Percentiles rank a stretch among this genome's conserved stretches.
phyloP scores from a whole-genome alignment of 192 early-diverging fungal genomes.

The Coemansia sp. region DNA sequence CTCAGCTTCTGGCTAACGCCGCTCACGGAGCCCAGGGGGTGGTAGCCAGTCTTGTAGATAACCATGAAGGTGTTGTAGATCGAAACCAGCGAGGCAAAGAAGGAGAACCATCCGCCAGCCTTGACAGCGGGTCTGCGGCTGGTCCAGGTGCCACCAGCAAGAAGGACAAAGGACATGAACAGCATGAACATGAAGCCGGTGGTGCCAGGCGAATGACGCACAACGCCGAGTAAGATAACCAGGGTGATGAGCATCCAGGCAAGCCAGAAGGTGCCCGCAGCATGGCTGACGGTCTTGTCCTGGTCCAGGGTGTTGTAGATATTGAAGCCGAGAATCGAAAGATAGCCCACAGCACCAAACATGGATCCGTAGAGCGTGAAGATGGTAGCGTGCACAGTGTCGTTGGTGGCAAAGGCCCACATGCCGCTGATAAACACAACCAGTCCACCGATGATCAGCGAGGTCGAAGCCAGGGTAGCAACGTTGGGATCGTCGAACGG shows the following conservation, averaged over 20 bases:
- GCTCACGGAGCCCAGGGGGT: slow-evolving; percentile 28
- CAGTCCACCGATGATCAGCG: slow-evolving; percentile 51
- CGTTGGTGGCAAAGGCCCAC: slow-evolving; percentile 79
- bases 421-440: slow-evolving; percentile 55
- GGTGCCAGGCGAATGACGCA: slow-evolving; percentile 60
- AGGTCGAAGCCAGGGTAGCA: slow-evolving; percentile 48
- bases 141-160: slow-evolving; percentile 65
- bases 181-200: slow-evolving; percentile 63
- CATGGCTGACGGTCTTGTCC: slow-evolving; percentile 55
- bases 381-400: slow-evolving; percentile 81
- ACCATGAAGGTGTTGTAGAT: slow-evolving; percentile 64
- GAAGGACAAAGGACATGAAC: slow-evolving; percentile 64
- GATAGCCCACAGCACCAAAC: slow-evolving; percentile 60
- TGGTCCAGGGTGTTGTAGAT: slow-evolving; percentile 57
- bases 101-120: slow-evolving; percentile 73
- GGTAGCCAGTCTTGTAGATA: slow-evolving; percentile 44
- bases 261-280: slow-evolving; percentile 68
- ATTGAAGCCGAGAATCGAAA: slow-evolving; percentile 57
- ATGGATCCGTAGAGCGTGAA: slow-evolving; percentile 73
- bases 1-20: slow-evolving; percentile 32
- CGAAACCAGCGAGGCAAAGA: slow-evolving; percentile 70
- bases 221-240: slow-evolving; percentile 64
- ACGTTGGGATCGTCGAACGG: slow-evolving; percentile 54
- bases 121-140: slow-evolving; percentile 51
- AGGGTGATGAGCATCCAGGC: slow-evolving; percentile 70